A percentile compares a stretch with the other conserved stretches of the same genome.
Evolutionary conservation across 2,329 filamentous ascomycete species (phyloP).

Genomic region (Trichoderma aggressivum): DNA sequence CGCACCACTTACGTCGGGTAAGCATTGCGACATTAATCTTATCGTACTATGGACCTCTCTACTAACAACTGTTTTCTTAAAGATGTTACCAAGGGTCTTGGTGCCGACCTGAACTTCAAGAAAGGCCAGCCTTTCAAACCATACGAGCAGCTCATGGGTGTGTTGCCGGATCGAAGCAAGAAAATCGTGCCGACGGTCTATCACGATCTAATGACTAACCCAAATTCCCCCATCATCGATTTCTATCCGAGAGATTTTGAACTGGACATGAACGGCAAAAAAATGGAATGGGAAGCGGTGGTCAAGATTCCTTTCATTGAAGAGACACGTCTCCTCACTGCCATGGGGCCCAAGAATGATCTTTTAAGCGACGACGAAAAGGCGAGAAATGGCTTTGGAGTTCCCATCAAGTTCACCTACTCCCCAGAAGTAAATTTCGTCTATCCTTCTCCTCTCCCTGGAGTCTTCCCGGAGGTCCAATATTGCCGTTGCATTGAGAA

Average conservation of each 20-base stretch:
- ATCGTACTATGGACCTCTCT: background rate
- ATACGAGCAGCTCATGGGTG: slow-evolving; percentile 97
- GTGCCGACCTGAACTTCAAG: slow-evolving; percentile 84
- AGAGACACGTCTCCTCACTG: slow-evolving; percentile 75
- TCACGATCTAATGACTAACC: slow-evolving; percentile 87
- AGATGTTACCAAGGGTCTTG: slow-evolving; percentile 86
- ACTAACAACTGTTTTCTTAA: slow-evolving; percentile 24
- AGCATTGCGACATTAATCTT: slow-evolving; percentile 19
- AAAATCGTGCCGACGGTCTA: slow-evolving; percentile 87
- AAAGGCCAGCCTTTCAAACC: slow-evolving; percentile 93
- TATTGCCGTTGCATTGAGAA: slow-evolving; percentile 93
- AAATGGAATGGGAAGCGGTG: slow-evolving; percentile 99
- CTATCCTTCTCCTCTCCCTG: slow-evolving; percentile 84
- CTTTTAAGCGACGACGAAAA: slow-evolving; percentile 75
- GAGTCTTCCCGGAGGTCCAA: slow-evolving; percentile 83
- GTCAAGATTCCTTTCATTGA: slow-evolving; percentile 99
- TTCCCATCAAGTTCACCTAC: slow-evolving; percentile 90
- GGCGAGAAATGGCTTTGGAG: slow-evolving; percentile 83
- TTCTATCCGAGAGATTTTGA: slow-evolving; percentile 98
- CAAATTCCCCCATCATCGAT: slow-evolving; percentile 89
- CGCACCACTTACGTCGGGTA: slow-evolving; percentile 88
- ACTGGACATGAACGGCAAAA: slow-evolving; percentile 99
- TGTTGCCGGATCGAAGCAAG: slow-evolving; percentile 95
- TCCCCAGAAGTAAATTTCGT: slow-evolving; percentile 71
- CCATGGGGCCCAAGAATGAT: slow-evolving; percentile 82